These are phyloP conservation scores for Claviceps sp. DNA, from an alignment of 2,329 filamentous ascomycete genomes.

Conservation along the genomic window DNA sequence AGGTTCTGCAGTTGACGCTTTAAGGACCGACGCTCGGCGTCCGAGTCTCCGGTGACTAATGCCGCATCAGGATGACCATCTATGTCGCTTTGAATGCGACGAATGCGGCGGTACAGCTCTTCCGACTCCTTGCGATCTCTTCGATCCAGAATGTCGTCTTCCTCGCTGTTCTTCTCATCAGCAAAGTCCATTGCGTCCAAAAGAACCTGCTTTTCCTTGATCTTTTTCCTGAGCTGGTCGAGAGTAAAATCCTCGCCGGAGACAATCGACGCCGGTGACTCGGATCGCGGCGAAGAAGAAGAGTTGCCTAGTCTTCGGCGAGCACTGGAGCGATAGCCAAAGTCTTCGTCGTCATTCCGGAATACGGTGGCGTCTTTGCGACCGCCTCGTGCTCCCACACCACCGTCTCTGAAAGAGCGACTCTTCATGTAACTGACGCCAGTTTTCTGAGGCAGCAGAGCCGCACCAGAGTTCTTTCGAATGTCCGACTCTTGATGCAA, in stretches of 20 bases:
- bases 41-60: constrained; percentile 60
- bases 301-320: constrained; percentile 69
- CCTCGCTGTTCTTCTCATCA: constrained; percentile 77
- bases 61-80: constrained; percentile 72
- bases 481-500: constrained; percentile 80
- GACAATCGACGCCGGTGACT: constrained; percentile 53
- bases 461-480: constrained; percentile 78
- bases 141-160: constrained; percentile 84
- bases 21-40: constrained; percentile 73
- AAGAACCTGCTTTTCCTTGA: constrained; percentile 86
- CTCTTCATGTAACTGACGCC: constrained; percentile 97
- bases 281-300: constrained; percentile 68
- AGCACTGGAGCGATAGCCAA: constrained; percentile 88
- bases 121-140: constrained; percentile 86
- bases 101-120: constrained; percentile 83
- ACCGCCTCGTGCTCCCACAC: constrained; percentile 40
- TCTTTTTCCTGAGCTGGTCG: constrained; percentile 83
- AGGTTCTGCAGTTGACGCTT: constrained; percentile 81
- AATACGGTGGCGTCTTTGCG: constrained; percentile 95
- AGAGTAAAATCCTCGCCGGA: constrained; percentile 71
- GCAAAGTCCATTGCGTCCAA: constrained; percentile 94
- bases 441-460: constrained; percentile 85
- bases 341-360: constrained; percentile 87
- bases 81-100: constrained; percentile 87
- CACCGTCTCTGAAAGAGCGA: constrained; percentile 69